Evolutionary conservation across 352 stramenopile genomes (phyloP).

Genomic region (Phytophthora pisi): DNA sequence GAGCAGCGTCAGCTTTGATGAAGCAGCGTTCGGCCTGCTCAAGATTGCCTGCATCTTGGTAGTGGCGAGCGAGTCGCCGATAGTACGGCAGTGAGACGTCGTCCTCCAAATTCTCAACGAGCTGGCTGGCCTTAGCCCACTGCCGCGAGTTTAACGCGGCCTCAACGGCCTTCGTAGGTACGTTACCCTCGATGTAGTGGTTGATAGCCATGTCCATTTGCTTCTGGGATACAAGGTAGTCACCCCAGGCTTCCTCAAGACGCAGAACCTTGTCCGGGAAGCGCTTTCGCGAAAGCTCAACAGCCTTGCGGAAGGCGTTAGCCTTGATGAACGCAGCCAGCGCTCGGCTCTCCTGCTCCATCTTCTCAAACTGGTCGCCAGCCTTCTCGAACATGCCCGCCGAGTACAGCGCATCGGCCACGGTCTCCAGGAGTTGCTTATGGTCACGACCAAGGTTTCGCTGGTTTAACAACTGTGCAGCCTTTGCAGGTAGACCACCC

Average conservation of each 20-base stretch:
- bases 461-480: constrained; percentile 85
- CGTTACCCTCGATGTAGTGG: constrained; percentile 96
- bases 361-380: constrained; percentile 94
- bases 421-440: constrained; percentile 88
- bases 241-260: constrained; percentile 93
- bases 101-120: constrained; percentile 92
- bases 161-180: constrained; percentile 92
- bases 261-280: constrained; percentile 92
- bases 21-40: constrained; percentile 93
- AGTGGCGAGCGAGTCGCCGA: constrained; percentile 87
- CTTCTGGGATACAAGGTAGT: constrained; percentile 93
- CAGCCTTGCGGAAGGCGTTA: constrained; percentile 92
- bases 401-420: constrained; percentile 89
- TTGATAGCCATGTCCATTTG: constrained; percentile 97
- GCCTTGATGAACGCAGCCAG: constrained; percentile 93
- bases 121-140: constrained; percentile 92
- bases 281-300: constrained; percentile 91
- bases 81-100: constrained; percentile 93
- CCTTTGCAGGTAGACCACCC: constrained; percentile 91
- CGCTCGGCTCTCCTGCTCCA: constrained; percentile 91
- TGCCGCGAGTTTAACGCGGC: constrained; percentile 93
- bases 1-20: constrained; percentile 88
- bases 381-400: constrained; percentile 94
- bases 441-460: constrained; percentile 89
- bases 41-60: constrained; percentile 86